These are phyloP conservation scores for Sindora glabra DNA, from an alignment of 306 rosid genomes.

Conservation along the genomic window DNA sequence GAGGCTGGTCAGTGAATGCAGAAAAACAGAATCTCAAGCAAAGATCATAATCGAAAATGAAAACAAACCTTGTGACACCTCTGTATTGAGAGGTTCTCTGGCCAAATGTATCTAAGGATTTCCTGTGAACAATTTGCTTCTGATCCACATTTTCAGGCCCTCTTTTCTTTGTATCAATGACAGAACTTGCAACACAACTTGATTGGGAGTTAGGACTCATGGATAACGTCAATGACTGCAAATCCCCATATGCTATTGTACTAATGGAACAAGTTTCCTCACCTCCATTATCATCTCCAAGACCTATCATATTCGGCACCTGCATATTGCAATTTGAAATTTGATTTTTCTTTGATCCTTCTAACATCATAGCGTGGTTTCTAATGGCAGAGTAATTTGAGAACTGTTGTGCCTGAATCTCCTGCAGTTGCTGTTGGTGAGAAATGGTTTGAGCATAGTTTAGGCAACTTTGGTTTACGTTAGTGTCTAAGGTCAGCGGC, in stretches of 20 bases:
- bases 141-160: constrained; percentile 53
- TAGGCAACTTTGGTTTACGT: constrained; percentile 39
- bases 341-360: constrained; percentile 33
- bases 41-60: background rate
- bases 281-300: constrained; percentile 24
- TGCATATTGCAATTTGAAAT: constrained; percentile 34
- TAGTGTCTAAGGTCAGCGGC: constrained; percentile 61
- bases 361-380: constrained; percentile 29
- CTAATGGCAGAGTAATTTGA: constrained; percentile 32
- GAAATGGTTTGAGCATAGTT: too few relatives aligned
- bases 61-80: constrained; percentile 96
- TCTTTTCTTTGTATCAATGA: constrained; percentile 71
- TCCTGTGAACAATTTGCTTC: constrained; percentile 72
- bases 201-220: constrained; percentile 92
- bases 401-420: constrained; percentile 23
- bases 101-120: constrained; percentile 84
- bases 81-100: constrained; percentile 89
- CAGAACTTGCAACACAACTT: constrained; percentile 56
- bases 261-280: constrained; percentile 50
- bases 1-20: constrained; percentile 1
- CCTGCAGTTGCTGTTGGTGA: constrained; percentile 27
- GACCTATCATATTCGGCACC: constrained; percentile 23
- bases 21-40: background rate
- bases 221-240: constrained; percentile 64
- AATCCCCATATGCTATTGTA: constrained; percentile 54